Evolutionary conservation across 768 basidiomycete species (phyloP).

Genomic region (Naematelia aurantialba): DNA sequence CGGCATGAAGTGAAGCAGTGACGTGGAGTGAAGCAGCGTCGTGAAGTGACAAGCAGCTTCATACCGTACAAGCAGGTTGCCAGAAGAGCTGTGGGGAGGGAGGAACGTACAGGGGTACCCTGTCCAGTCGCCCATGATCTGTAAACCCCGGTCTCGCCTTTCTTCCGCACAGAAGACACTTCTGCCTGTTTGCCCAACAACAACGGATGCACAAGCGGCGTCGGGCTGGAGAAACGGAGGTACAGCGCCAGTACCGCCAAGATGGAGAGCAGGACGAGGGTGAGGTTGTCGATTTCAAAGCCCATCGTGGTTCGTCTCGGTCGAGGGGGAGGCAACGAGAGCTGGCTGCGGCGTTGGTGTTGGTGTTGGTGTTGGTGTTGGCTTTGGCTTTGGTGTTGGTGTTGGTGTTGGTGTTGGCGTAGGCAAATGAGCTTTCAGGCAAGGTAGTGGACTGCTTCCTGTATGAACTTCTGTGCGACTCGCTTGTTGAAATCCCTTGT

Average conservation of each 20-base stretch:
- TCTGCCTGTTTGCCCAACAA: conserved; percentile 89
- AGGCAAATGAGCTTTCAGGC: too few relatives aligned
- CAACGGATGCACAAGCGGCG: conserved; percentile 79
- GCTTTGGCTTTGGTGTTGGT: background rate
- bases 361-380: background rate
- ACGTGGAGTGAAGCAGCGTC: too few relatives aligned
- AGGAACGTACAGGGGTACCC: conserved; percentile 55
- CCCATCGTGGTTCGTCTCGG: conserved; percentile 9
- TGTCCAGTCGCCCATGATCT: conserved; percentile 79
- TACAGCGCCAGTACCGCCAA: conserved; percentile 30
- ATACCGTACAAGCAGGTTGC: background rate
- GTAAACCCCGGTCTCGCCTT: conserved; percentile 79
- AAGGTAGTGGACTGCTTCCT: background rate
- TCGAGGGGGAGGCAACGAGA: background rate
- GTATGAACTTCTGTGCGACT: too few relatives aligned
- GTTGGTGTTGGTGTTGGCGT: background rate
- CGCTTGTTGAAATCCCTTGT: too few relatives aligned
- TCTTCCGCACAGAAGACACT: conserved; percentile 72
- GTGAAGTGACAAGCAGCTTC: too few relatives aligned
- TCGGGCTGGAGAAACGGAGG: conserved; percentile 30
- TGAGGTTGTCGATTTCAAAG: conserved; percentile 40
- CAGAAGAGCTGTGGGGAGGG: background rate
- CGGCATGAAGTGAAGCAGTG: too few relatives aligned
- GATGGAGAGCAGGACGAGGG: conserved; percentile 31
- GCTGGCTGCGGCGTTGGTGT: background rate